Conservation (phyloP, 805 yeast species). For the Nakazawaea ernobii region DNA sequence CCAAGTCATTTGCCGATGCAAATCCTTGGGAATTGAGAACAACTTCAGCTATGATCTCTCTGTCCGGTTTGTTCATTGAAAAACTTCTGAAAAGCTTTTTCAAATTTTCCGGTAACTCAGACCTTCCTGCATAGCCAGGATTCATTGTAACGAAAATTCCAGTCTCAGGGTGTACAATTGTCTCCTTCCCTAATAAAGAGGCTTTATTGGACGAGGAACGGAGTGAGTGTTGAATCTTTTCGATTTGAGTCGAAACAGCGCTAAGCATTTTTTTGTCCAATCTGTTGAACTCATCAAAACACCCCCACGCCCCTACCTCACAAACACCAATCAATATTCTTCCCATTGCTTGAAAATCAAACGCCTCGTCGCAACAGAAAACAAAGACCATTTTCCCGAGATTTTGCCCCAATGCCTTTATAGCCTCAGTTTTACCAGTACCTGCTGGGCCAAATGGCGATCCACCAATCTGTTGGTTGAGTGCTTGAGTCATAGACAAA, state of each 20-base stretch:
- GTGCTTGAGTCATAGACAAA: conserved; percentile 66
- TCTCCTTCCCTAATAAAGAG: conserved; percentile 35
- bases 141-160: conserved; percentile 90
- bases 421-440: conserved; percentile 91
- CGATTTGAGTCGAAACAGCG: conserved; percentile 80
- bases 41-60: conserved; percentile 60
- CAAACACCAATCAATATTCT: conserved; percentile 75
- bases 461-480: conserved; percentile 75
- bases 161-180: conserved; percentile 38
- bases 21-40: conserved; percentile 74
- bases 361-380: conserved; percentile 87
- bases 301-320: conserved; percentile 87
- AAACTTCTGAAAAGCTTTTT: conserved; percentile 73
- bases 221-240: conserved; percentile 57
- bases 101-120: conserved; percentile 78
- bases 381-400: conserved; percentile 80
- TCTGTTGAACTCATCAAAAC: conserved; percentile 93
- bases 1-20: conserved; percentile 33
- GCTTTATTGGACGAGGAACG: conserved; percentile 19
- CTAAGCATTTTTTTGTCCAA: conserved; percentile 66
- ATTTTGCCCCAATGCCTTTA: conserved; percentile 76
- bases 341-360: conserved; percentile 74
- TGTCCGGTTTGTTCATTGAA: conserved; percentile 71
- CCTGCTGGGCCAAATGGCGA: conserved; percentile 96
- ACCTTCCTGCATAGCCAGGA: conserved; percentile 82